These are phyloP conservation scores for Claviceps sorghi DNA, from an alignment of 2,329 filamentous ascomycete species.

Conservation along the genomic window DNA sequence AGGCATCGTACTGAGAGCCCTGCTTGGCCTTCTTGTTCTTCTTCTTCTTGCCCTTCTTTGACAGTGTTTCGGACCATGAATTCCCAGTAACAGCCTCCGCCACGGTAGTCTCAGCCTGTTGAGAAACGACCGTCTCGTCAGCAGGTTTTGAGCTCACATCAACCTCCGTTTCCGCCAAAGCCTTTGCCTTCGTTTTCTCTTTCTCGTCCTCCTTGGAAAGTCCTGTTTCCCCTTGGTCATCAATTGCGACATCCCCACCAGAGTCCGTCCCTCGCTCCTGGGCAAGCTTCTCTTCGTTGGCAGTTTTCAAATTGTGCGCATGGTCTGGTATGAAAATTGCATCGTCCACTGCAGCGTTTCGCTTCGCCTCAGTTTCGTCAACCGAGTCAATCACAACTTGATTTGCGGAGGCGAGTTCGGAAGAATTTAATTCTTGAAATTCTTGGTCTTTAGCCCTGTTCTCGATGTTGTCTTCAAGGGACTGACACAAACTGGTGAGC, in stretches of 20 bases:
- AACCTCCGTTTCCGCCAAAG: slow-evolving; percentile 4
- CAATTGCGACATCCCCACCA: slow-evolving; percentile 2
- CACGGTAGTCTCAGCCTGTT: slow-evolving; percentile 6
- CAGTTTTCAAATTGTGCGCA: not conserved
- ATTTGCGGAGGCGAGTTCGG: slow-evolving; percentile 10
- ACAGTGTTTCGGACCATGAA: slow-evolving; percentile 6
- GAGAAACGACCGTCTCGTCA: slow-evolving; percentile 4
- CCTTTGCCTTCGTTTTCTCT: slow-evolving; percentile 12
- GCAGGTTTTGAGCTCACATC: slow-evolving; percentile 7
- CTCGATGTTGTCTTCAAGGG: slow-evolving; percentile 19
- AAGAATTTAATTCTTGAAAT: slow-evolving; percentile 15
- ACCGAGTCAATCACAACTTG: not conserved
- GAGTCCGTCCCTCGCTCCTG: slow-evolving; percentile 2
- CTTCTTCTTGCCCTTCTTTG: slow-evolving; percentile 18
- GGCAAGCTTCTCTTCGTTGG: not conserved
- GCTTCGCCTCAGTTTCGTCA: not conserved
- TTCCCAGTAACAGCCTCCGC: slow-evolving; percentile 1
- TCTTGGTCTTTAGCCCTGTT: slow-evolving; percentile 19
- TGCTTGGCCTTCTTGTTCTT: slow-evolving; percentile 10
- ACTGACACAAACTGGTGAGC: slow-evolving; percentile 15
- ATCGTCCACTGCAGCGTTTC: not conserved
- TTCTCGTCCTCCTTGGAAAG: slow-evolving; percentile 18
- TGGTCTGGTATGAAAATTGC: not conserved
- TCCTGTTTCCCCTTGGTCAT: slow-evolving; percentile 5
- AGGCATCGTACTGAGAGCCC: slow-evolving; percentile 1